These are phyloP conservation scores for Trifolium dubium DNA, from an alignment of 306 rosid genomes.

Conservation along the genomic window DNA sequence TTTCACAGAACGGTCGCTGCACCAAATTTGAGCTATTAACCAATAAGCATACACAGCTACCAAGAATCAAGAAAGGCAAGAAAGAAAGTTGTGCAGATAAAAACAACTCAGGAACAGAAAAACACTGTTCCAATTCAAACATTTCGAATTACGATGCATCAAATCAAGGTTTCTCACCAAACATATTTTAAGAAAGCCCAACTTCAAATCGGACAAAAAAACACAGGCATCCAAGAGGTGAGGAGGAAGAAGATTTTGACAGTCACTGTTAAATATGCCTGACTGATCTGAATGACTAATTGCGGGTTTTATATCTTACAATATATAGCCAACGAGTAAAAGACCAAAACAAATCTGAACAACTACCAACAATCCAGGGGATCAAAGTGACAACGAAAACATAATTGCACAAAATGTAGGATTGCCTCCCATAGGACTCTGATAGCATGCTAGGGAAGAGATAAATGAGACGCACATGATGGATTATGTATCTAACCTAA, in stretches of 20 bases:
- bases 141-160: slow-evolving; percentile 22
- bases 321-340: slow-evolving; percentile 20
- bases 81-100: slow-evolving; percentile 9
- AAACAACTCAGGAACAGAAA: background rate
- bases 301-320: background rate
- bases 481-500: background rate
- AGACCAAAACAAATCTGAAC: background rate
- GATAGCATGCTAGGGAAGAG: background rate
- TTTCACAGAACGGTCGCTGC: slow-evolving; percentile 97
- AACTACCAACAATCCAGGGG: background rate
- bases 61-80: background rate
- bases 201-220: slow-evolving; percentile 18
- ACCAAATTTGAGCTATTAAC: slow-evolving; percentile 43
- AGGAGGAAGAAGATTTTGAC: background rate
- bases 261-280: slow-evolving; percentile 2
- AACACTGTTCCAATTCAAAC: slow-evolving; percentile 15
- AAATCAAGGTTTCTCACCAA: slow-evolving; percentile 16
- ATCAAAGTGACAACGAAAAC: background rate
- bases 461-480: background rate
- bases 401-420: background rate
- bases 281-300: background rate
- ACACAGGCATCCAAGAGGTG: background rate
- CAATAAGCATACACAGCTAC: slow-evolving; percentile 36
- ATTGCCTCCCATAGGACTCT: background rate
- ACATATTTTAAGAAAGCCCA: slow-evolving; percentile 12